phyloP scores from a whole-genome alignment of 1,284 basidiomycete genomes.

The Austroboletus novae-zelandiae region DNA sequence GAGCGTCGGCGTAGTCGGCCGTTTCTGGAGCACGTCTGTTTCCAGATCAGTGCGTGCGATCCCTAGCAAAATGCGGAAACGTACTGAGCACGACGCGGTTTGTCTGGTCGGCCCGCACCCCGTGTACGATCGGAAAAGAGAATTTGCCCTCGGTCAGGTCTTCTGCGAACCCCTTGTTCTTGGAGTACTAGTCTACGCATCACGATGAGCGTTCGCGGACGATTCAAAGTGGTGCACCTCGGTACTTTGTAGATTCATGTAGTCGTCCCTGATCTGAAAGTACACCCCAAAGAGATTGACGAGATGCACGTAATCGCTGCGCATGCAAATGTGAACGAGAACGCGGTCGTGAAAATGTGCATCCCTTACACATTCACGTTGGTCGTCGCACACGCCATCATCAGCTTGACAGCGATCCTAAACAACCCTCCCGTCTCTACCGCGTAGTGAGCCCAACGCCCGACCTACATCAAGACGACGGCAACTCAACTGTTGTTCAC shows the following conservation, averaged over 20 bases:
- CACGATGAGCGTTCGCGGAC: neutral
- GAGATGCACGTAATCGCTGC: slow-evolving; percentile 86
- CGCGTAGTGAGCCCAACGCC: slow-evolving; percentile 7
- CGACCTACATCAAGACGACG: neutral
- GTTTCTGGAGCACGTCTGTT: slow-evolving; percentile 86
- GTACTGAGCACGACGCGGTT: slow-evolving; percentile 82
- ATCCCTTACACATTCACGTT: slow-evolving; percentile 58
- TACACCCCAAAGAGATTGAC: slow-evolving; percentile 93
- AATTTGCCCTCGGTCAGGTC: slow-evolving; percentile 97
- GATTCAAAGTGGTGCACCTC: slow-evolving; percentile 65
- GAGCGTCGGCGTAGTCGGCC: slow-evolving; percentile 75
- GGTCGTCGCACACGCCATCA: slow-evolving; percentile 85
- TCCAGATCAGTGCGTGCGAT: neutral
- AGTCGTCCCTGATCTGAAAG: slow-evolving; percentile 97
- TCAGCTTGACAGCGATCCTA: slow-evolving; percentile 89
- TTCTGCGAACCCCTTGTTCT: slow-evolving; percentile 94
- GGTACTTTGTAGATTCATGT: slow-evolving; percentile 90
- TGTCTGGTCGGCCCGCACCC: slow-evolving; percentile 70
- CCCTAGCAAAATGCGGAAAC: slow-evolving; percentile 26
- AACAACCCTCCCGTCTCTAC: slow-evolving; percentile 95
- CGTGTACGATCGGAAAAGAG: slow-evolving; percentile 92
- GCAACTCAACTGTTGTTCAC: slow-evolving; percentile 85
- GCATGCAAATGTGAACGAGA: neutral
- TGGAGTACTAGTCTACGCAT: slow-evolving; percentile 61
- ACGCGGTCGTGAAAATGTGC: neutral